Conservation (phyloP, 202 grass and related monocot species). For the Zizania palustris region DNA sequence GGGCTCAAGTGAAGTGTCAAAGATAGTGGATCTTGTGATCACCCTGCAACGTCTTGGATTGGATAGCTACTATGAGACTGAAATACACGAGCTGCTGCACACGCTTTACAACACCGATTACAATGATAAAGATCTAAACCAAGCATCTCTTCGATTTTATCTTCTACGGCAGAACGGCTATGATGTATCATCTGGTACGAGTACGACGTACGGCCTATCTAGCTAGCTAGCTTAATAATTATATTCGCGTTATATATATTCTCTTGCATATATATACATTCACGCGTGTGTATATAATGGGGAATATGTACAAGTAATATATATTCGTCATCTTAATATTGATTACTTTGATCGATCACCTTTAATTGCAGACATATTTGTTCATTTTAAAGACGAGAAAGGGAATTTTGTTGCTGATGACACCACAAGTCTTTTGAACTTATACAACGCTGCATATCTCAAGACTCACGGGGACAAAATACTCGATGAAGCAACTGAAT, state of each 20-base stretch:
- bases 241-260: too few species aligned
- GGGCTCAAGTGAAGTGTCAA: not conserved
- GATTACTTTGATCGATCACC: not conserved
- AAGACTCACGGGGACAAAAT: constrained; percentile 43
- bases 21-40: constrained; percentile 44
- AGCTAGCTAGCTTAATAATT: too few species aligned
- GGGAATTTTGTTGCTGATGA: constrained; percentile 40
- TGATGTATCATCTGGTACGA: constrained; percentile 48
- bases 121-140: constrained; percentile 26
- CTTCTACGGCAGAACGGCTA: constrained; percentile 54
- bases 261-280: not conserved
- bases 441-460: constrained; percentile 59
- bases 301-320: not conserved
- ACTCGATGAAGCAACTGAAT: constrained; percentile 52
- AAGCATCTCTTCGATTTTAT: constrained; percentile 47
- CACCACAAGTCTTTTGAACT: constrained; percentile 40
- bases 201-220: too few species aligned
- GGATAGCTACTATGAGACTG: constrained; percentile 42
- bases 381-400: constrained; percentile 47
- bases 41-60: constrained; percentile 50
- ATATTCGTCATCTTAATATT: not conserved
- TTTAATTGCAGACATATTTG: constrained; percentile 47
- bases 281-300: too few species aligned
- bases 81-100: constrained; percentile 37
- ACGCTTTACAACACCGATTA: constrained; percentile 30